Evolutionary conservation across 179 eudicot species (phyloP), one percentile per base, ranked within the genome.

Genomic region (Monotropa hypopitys): DNA sequence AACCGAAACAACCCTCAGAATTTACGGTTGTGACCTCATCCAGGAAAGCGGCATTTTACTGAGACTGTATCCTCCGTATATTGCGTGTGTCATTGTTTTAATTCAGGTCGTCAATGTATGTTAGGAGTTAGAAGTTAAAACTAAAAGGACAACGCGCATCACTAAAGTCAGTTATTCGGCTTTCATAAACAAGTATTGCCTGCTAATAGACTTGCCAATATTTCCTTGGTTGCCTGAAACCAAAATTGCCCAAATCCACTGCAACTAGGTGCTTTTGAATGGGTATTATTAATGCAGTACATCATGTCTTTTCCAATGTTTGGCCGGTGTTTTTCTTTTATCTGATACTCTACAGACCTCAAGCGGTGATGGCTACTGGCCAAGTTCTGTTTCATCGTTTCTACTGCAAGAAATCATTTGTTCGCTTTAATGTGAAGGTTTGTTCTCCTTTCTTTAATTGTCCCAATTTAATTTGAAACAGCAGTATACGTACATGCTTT

Each of bases 291-390:
- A 42, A 68, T 68, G 15, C 75, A 49, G 20, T 23, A 2, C 4
- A 7, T 46, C 51, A 18, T 45, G 59, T 32, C 5, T 8, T 61
- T 75, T 18, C 42, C 21, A 46, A 50, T 21, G 26, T n/a, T 21
- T 74, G 50, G 43, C 9, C 57, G 63, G 47, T 78, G 65, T 65
- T 56, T 75, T 65, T 77, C 90, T 89, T 91, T 89, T 76, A 83
- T 77, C 70, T 47, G 46, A 40, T 18, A 45, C 11, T 73, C 18
- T 78, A 40, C 84, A 92, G 97, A 84, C 96, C 97, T 46, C 97
- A 94, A 83, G 96, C 92, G 32, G 94, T 89, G 76, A 94, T 94
- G 98, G 98, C 97, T 1, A 92, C 97, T 61, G 96, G 94, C 12
- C 97, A 91, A 84, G 94, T 91, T 77, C 76, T 91, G 40, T 90